Evolutionary conservation across 2,329 filamentous ascomycete genomes (phyloP).

Genomic region (Colletotrichum echinochloae): DNA sequence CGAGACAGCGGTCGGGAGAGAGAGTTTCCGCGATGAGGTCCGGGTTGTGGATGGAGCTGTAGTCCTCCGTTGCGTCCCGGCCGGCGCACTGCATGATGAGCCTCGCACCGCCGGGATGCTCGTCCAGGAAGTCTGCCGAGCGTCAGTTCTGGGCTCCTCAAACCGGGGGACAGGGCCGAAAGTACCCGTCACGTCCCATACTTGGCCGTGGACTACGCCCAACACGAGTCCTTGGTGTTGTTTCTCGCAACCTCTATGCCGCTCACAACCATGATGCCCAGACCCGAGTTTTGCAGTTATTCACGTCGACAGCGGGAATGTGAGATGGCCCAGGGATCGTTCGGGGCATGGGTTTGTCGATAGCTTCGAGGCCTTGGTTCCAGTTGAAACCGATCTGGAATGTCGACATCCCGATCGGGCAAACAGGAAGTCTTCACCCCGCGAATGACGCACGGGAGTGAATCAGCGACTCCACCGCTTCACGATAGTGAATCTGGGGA

Average conservation of each 20-base stretch:
- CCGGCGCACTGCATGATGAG: conserved; percentile 51
- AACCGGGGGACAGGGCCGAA: neutral
- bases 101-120: conserved; percentile 49
- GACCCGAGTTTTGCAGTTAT: neutral
- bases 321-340: neutral
- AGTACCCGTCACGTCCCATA: conserved; percentile 43
- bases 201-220: conserved; percentile 42
- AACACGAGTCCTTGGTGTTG: conserved; percentile 41
- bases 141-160: neutral
- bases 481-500: neutral
- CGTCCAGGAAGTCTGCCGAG: conserved; percentile 47
- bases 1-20: conserved; percentile 44
- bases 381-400: neutral
- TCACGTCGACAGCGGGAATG: neutral
- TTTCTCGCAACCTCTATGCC: conserved; percentile 41
- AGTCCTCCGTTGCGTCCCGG: conserved; percentile 50
- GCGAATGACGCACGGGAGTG: neutral
- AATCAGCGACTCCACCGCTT: neutral
- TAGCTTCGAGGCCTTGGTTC: neutral
- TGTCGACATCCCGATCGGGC: neutral
- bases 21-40: conserved; percentile 48
- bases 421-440: neutral
- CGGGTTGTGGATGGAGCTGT: conserved; percentile 49
- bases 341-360: neutral
- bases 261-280: conserved; percentile 27